Evolutionary conservation across 345 rosid genomes (phyloP).

Genomic region (Aquilaria malaccensis): DNA sequence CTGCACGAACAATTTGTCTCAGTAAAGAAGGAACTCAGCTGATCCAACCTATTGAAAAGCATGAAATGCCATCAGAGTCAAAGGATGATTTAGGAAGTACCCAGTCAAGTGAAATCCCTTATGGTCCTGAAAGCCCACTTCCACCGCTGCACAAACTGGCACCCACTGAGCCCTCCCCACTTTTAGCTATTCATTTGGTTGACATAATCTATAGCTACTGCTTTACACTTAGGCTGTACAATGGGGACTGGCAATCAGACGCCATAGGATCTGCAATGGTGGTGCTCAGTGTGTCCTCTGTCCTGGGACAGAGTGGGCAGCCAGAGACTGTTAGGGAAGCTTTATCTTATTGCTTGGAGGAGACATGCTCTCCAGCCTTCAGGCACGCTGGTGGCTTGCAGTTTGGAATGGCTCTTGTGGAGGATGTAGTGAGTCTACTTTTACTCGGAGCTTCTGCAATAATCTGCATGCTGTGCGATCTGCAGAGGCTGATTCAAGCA

Average conservation of each 20-base stretch:
- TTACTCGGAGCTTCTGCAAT: constrained; percentile 53
- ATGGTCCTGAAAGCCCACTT: constrained; percentile 63
- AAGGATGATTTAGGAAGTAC: constrained; percentile 16
- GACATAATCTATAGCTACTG: constrained; percentile 72
- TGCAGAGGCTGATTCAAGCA: constrained; percentile 54
- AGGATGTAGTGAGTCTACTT: constrained; percentile 46
- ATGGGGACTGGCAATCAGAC: constrained; percentile 86
- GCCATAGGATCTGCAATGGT: constrained; percentile 54
- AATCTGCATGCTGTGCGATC: constrained; percentile 63
- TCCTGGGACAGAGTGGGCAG: constrained; percentile 57
- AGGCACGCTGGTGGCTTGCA: constrained; percentile 63
- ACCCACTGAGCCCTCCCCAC: constrained; percentile 61
- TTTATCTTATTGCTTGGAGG: constrained; percentile 59
- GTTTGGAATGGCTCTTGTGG: constrained; percentile 56
- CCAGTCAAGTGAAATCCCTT: constrained; percentile 43
- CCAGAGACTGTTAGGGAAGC: constrained; percentile 63
- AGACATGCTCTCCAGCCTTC: constrained; percentile 71
- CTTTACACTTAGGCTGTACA: constrained; percentile 73
- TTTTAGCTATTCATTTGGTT: constrained; percentile 61
- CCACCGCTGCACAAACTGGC: constrained; percentile 48
- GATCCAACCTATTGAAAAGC: constrained; percentile 37
- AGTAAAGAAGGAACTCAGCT: constrained; percentile 58
- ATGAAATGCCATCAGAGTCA: constrained; percentile 15
- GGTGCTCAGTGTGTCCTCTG: constrained; percentile 51
- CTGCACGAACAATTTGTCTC: constrained; percentile 51